Evolutionary conservation across 176 grass and related monocot species (phyloP), one percentile per base, ranked within the genome.

Genomic region (Cenchrus fungigraminus): DNA sequence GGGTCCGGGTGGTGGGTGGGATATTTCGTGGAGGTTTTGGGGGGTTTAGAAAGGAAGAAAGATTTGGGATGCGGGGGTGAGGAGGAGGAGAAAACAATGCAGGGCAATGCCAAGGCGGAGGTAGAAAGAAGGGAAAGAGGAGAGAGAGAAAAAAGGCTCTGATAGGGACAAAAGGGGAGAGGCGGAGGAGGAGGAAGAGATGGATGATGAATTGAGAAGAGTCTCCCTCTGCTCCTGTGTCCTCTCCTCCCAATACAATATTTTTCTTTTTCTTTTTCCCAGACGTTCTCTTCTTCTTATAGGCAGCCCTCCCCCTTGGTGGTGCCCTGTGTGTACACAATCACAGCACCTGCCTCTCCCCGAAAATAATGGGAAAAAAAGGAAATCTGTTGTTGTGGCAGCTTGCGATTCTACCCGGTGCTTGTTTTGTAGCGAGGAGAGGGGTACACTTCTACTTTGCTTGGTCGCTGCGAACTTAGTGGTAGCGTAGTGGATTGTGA

Each of bases 131-230:
- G 56, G 15, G 79, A 19, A 49, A 65, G 15, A 58, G 51, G 47
- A 65, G 68, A 46, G 25, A 73, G 34, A 71, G 49, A 81, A 74
- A 80, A 63, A 78, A 16, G 52, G 37, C 45, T 10, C 70, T 86
- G 86, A 91, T 76, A 86, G 78, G 70, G 78, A 92, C 82, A 92
- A 89, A 86, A 74, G 80, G 78, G 73, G 9, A 69, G 74, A 60
- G 55, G 19, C 22, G 75, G 37, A 40, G 3, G 37, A 78, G 70
- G 63, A 50, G 29, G 57, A 87, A 11, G 57, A 87, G 58, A 31
- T 32, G 71, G 64, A 86, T 66, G 85, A 82, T 66, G 85, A 82
- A 80, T 65, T 49, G 64, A 68, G 74, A 69, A 70, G 59, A 74
- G 12, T 57, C 59, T 20, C n/a, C n/a, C 53, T 15, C 77, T 76